These are phyloP conservation scores for Gonium pectorale DNA, from an alignment of 139 green algal genomes.

Conservation along the genomic window DNA sequence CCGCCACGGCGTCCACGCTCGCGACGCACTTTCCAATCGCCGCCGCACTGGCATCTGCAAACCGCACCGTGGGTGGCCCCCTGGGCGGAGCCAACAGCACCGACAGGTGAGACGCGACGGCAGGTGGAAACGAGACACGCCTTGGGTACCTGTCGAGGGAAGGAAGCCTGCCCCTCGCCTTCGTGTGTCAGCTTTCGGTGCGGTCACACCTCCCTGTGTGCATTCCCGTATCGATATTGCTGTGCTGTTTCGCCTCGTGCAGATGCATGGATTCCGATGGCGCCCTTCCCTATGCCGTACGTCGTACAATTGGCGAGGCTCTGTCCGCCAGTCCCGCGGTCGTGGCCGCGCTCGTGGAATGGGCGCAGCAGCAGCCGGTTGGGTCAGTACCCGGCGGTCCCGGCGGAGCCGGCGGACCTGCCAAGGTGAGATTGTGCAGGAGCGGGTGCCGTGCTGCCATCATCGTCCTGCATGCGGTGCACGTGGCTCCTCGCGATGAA, in stretches of 20 bases:
- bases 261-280: constrained; percentile 52
- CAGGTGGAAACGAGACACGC: background rate
- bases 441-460: too few relatives aligned
- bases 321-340: constrained; percentile 40
- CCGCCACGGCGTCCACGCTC: constrained; percentile 9
- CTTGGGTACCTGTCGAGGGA: too few relatives aligned
- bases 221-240: too few relatives aligned
- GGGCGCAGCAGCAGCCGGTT: constrained; percentile 34
- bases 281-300: constrained; percentile 33
- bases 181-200: too few relatives aligned
- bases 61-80: background rate
- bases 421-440: too few relatives aligned
- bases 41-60: constrained; percentile 10
- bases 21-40: constrained; percentile 54
- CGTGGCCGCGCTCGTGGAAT: constrained; percentile 42
- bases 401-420: too few relatives aligned
- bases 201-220: too few relatives aligned
- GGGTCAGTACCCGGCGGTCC: too few relatives aligned
- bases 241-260: background rate
- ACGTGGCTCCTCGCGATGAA: too few relatives aligned
- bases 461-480: too few relatives aligned
- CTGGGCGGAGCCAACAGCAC: background rate
- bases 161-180: too few relatives aligned
- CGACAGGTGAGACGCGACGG: background rate
- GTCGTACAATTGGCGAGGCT: constrained; percentile 43